A percentile compares a stretch with the other conserved stretches of the same genome.
Evolutionary conservation across 2,329 filamentous ascomycete genomes (phyloP).

Genomic region (Aspergillus clavatus): DNA sequence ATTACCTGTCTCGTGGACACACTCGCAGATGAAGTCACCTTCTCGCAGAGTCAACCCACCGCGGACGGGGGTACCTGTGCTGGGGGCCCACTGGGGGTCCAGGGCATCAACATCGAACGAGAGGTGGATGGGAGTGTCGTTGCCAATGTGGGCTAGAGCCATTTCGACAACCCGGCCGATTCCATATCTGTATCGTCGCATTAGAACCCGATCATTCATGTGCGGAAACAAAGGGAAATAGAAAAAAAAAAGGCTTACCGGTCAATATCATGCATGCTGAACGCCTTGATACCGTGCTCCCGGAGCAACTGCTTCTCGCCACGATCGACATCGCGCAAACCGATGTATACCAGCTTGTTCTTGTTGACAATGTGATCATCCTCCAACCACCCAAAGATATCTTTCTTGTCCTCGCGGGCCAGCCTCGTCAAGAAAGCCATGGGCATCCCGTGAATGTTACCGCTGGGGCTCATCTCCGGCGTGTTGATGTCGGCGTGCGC

Average conservation of each 20-base stretch:
- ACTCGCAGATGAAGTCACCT: slow-evolving; percentile 94
- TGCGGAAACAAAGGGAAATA: background rate
- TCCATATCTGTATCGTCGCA: slow-evolving; percentile 69
- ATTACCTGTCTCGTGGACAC: slow-evolving; percentile 72
- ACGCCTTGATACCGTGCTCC: slow-evolving; percentile 88
- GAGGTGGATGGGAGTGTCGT: slow-evolving; percentile 91
- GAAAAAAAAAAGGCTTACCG: slow-evolving; percentile 48
- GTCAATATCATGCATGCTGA: slow-evolving; percentile 98
- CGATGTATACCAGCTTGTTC: slow-evolving; percentile 94
- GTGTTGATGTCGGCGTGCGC: slow-evolving; percentile 98
- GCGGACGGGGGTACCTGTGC: slow-evolving; percentile 89
- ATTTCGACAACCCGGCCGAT: slow-evolving; percentile 97
- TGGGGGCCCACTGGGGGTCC: slow-evolving; percentile 93
- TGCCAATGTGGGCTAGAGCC: slow-evolving; percentile 93
- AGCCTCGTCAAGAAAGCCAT: slow-evolving; percentile 86
- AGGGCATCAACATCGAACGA: slow-evolving; percentile 96
- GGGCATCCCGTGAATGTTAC: slow-evolving; percentile 98
- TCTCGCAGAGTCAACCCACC: slow-evolving; percentile 90
- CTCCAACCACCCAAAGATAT: slow-evolving; percentile 86
- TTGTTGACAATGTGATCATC: slow-evolving; percentile 56
- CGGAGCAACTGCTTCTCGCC: slow-evolving; percentile 88
- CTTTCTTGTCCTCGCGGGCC: slow-evolving; percentile 67
- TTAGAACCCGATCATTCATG: background rate
- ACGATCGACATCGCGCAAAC: slow-evolving; percentile 84
- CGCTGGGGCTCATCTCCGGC: slow-evolving; percentile 80